Evolutionary conservation across 352 stramenopile genomes (phyloP).

Genomic region (Phytophthora hibernalis): DNA sequence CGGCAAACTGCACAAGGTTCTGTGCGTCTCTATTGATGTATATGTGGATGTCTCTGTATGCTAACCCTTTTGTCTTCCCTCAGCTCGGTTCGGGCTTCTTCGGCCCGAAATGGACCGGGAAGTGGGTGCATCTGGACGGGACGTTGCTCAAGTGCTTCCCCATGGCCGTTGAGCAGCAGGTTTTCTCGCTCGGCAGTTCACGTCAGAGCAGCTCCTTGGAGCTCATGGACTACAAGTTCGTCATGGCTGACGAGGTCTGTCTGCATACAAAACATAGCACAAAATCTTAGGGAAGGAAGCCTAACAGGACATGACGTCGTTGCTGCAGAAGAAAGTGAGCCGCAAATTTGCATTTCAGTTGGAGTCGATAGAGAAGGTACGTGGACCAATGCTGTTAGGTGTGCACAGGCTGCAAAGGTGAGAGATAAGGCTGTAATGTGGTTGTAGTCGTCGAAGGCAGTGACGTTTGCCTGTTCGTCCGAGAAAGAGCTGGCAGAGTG

Average conservation of each 20-base stretch:
- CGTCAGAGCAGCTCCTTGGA: slow-evolving; percentile 57
- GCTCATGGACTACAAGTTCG: slow-evolving; percentile 59
- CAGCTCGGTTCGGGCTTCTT: slow-evolving; percentile 68
- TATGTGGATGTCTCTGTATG: neutral
- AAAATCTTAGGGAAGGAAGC: neutral
- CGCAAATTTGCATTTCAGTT: slow-evolving; percentile 77
- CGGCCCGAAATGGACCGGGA: slow-evolving; percentile 80
- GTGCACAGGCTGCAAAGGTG: neutral
- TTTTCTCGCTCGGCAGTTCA: slow-evolving; percentile 66
- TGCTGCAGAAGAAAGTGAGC: slow-evolving; percentile 58
- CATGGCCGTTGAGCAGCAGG: slow-evolving; percentile 62
- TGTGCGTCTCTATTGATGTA: neutral
- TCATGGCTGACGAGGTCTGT: slow-evolving; percentile 48
- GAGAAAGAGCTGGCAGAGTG: slow-evolving; percentile 69
- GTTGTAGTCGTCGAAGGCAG: slow-evolving; percentile 49
- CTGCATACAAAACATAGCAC: neutral
- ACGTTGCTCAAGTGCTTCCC: slow-evolving; percentile 78
- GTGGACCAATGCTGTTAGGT: neutral
- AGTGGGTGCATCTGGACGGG: slow-evolving; percentile 81
- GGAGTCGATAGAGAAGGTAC: slow-evolving; percentile 57
- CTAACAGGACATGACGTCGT: neutral
- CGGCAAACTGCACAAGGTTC: slow-evolving; percentile 71
- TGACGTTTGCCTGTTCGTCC: slow-evolving; percentile 68
- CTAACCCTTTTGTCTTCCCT: neutral
- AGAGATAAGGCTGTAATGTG: neutral